Conservation (phyloP, 805 yeast species). For the Candida pseudoglaebosa region DNA sequence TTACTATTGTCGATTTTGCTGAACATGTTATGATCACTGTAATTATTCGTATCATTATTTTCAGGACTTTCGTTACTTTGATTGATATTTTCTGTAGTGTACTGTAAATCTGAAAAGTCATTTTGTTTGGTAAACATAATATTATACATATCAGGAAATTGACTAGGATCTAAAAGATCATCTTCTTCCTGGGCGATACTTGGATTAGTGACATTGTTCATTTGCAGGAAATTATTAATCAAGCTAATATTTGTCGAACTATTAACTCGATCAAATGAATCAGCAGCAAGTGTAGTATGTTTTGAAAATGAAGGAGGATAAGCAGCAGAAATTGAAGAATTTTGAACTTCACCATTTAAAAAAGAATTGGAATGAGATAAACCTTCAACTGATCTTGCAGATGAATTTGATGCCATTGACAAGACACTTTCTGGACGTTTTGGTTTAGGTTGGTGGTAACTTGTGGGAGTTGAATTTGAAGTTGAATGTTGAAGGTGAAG, state of each 20-base stretch:
- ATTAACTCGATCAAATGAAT: background rate
- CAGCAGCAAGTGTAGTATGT: background rate
- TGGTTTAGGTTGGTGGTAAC: constrained; percentile 20
- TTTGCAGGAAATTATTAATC: background rate
- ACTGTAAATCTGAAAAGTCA: background rate
- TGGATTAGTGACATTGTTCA: no score
- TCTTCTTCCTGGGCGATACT: constrained; percentile 1
- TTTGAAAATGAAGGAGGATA: constrained; percentile 12
- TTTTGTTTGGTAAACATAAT: background rate
- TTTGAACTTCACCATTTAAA: constrained; percentile 9
- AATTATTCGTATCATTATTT: background rate
- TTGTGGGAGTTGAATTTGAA: constrained; percentile 4
- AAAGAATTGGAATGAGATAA: constrained; percentile 6
- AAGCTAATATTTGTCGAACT: background rate
- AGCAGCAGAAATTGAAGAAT: constrained; percentile 11
- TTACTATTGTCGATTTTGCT: no score
- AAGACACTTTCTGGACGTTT: constrained; percentile 38
- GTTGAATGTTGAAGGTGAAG: background rate
- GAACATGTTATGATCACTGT: background rate
- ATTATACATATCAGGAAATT: background rate
- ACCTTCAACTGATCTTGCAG: constrained; percentile 15
- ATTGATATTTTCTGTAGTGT: background rate
- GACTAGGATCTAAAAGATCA: constrained; percentile 2
- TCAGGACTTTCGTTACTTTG: background rate
- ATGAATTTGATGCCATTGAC: constrained; percentile 36